Percentiles rank a stretch among this genome's conserved stretches.
Evolutionary conservation across 805 yeast genomes (phyloP).

Genomic region (Kluyveromyces wickerhamii): DNA sequence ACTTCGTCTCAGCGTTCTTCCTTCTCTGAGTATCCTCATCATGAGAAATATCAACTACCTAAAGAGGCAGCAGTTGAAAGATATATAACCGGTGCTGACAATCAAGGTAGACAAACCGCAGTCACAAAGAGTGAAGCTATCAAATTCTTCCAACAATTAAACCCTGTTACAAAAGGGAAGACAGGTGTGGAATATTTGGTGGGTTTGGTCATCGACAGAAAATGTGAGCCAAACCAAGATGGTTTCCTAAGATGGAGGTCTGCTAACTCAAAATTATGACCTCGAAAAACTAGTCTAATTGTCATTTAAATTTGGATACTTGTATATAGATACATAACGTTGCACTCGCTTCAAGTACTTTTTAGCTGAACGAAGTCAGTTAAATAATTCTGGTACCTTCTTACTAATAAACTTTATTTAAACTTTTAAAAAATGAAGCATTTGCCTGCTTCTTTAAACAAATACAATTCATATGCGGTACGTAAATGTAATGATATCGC

Average conservation of each 20-base stretch:
- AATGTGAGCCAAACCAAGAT: slow-evolving; percentile 9
- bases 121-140: slow-evolving; percentile 62
- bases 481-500: too few species aligned
- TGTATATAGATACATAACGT: too few species aligned
- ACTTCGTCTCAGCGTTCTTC: slow-evolving; percentile 28
- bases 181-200: slow-evolving; percentile 18
- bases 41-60: slow-evolving; percentile 63
- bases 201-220: slow-evolving; percentile 15
- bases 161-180: slow-evolving; percentile 21
- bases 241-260: slow-evolving; percentile 4
- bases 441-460: too few species aligned
- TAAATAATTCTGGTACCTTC: too few species aligned
- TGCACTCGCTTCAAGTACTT: too few species aligned
- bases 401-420: too few species aligned
- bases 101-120: slow-evolving; percentile 55
- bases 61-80: slow-evolving; percentile 53
- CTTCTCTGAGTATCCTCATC: slow-evolving; percentile 37
- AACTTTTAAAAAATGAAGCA: too few species aligned
- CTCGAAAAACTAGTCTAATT: too few species aligned
- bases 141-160: slow-evolving; percentile 42
- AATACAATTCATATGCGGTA: too few species aligned
- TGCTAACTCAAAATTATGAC: background rate
- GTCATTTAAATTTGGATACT: too few species aligned
- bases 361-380: too few species aligned
- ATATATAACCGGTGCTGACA: slow-evolving; percentile 64